Evolutionary conservation across 352 stramenopile genomes (phyloP), one percentile per base, ranked within the genome.

Genomic region (Phytophthora pistaciae): DNA sequence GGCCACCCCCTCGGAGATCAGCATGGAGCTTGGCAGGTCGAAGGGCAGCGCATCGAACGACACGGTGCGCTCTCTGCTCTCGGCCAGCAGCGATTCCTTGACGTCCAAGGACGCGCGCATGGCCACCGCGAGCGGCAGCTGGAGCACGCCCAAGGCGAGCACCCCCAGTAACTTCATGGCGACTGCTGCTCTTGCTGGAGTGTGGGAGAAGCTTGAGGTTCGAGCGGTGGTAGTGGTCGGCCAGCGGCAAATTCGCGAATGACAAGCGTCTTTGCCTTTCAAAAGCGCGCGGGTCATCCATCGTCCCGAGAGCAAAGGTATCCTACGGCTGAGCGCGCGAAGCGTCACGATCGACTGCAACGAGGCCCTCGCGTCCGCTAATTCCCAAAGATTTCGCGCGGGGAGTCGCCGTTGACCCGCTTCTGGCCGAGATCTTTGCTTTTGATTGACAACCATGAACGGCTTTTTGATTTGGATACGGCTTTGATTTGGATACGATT

Each of bases 181-280:
- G 16, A 16, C 13, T 52, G 31, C 27, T 61, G 40, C 36, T 42
- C 36, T 33, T 42, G 11, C 36, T 42, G 36, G 33, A 14, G 36
- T 42, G 11, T 0, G 29, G 0, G 36, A 42, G 36, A 42, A 4
- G 9, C 36, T 42, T 66, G 23, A 31, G 55, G 27, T 38, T 68
- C 21, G 23, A 13, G 13, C 56, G 46, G 1, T 60, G 25, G 42
- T 50, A 29, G 67, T 74, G 42, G 55, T 42, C 52, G 53, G 68
- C 21, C 21, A 62, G 54, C n/a, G 46, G 69, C 54, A 66, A 73
- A 77, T 73, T 23, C 64, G 60, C 38, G 64, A 77, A 77, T 77
- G 69, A 27, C 38, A 56, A 59, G 36, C 10, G 36, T 42, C 36
- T 33, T 33, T 33, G 29, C 29, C 29, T 33, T 33, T 33, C 29